These are phyloP conservation scores for Atalantia buxifolia DNA, from an alignment of 345 rosid genomes.

Conservation along the genomic window DNA sequence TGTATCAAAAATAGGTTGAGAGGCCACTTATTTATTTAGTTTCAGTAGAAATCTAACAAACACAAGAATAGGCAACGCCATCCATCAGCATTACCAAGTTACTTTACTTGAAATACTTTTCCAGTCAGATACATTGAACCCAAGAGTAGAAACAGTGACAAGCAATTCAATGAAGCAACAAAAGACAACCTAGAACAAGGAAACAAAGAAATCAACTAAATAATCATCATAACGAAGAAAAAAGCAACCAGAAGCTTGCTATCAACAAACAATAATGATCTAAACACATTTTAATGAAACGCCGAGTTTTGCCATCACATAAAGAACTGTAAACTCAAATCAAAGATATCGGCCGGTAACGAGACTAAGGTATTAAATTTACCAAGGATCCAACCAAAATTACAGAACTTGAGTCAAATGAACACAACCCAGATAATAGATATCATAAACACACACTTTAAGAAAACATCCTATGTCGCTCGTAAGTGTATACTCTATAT, in stretches of 20 bases:
- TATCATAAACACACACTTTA: neutral
- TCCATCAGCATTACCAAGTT: neutral
- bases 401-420: conserved; percentile 3
- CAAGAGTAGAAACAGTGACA: neutral
- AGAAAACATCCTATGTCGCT: neutral
- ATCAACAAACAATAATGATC: conserved; percentile 5
- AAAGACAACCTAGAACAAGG: conserved; percentile 18
- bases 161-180: neutral
- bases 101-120: no score
- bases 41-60: no score
- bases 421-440: conserved; percentile 33
- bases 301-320: neutral
- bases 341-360: conserved; percentile 35
- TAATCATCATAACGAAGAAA: neutral
- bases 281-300: neutral
- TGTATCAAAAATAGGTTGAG: neutral
- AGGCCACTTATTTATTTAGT: neutral
- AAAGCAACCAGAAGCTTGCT: conserved; percentile 6
- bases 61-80: no score
- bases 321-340: neutral
- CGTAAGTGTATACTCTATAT: neutral
- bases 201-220: conserved; percentile 3
- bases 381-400: conserved; percentile 31
- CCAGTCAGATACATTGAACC: neutral
- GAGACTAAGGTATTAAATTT: conserved; percentile 7